Conservation (phyloP, 164 flowering plant genomes). For the Nymphaea colorata region DNA sequence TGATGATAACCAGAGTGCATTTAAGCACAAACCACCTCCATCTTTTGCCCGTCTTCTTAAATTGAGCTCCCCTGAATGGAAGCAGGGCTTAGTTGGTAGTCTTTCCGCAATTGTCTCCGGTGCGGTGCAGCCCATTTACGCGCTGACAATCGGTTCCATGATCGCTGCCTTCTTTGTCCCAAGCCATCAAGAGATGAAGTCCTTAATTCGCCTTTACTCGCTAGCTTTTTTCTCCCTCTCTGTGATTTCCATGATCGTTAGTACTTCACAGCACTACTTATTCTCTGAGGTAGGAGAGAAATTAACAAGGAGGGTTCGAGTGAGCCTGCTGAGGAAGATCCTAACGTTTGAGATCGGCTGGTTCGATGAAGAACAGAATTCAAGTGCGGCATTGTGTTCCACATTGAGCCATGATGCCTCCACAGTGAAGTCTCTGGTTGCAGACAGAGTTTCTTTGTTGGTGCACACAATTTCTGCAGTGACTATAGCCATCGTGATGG, state of each 20-base stretch:
- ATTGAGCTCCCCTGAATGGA: constrained; percentile 69
- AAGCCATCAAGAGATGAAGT: constrained; percentile 48
- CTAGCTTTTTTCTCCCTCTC: constrained; percentile 49
- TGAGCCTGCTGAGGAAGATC: constrained; percentile 66
- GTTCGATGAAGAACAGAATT: constrained; percentile 78
- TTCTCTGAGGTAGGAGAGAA: constrained; percentile 78
- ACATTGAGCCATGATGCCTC: constrained; percentile 72
- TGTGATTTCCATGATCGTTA: constrained; percentile 40
- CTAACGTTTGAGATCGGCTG: constrained; percentile 75
- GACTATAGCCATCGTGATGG: constrained; percentile 58
- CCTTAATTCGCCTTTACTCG: constrained; percentile 41
- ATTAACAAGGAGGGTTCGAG: constrained; percentile 56
- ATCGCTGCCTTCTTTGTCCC: constrained; percentile 60
- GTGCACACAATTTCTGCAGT: constrained; percentile 76
- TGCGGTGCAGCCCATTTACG: constrained; percentile 68
- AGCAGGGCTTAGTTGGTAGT: constrained; percentile 56
- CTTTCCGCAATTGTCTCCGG: constrained; percentile 63
- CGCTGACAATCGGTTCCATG: constrained; percentile 80
- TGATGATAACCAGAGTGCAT: constrained; percentile 1
- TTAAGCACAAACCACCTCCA: constrained; percentile 29
- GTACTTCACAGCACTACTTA: constrained; percentile 65
- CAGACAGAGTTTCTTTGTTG: constrained; percentile 57
- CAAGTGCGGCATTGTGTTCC: constrained; percentile 64
- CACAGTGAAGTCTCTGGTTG: constrained; percentile 72
- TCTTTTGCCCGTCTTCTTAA: constrained; percentile 53